Evolutionary conservation across 2,329 filamentous ascomycete species (phyloP), one percentile per base, ranked within the genome.

Genomic region (Huntiella bhutanensis): DNA sequence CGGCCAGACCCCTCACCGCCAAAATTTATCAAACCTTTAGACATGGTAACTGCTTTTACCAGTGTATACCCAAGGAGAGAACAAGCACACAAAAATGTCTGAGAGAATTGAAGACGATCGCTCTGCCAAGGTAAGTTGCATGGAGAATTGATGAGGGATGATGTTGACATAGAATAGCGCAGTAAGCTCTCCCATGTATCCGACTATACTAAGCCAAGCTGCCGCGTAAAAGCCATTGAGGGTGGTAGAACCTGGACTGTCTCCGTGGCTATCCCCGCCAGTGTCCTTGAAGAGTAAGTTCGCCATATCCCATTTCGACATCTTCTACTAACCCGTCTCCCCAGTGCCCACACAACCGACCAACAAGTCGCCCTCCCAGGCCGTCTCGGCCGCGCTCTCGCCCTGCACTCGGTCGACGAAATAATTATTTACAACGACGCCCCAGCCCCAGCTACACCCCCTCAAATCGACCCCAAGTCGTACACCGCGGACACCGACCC

Each of bases 351-450:
- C 49, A 81, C 78, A 7, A 75, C 79, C 52, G 83, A 92, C 50
- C 77, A 83, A 57, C 80, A 84, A 57, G 84, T 80, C 33, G 69
- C 71, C 41, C 68, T 82, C 41, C 80, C 78, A 1, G 82, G 80
- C 5, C 77, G 80, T 52, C 77, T 93, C 45, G 84, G 84, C 4
- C 81, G 85, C 45, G 82, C 83, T 33, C 71, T 85, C 44, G 80
- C 82, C 51, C 79, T 92, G 52, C 92, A 91, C 62, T 80, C 75
- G 55, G 71, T 93, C 53, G 85, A 93, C 58, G 85, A 93, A 62
- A 70, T 92, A 28, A 69, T 93, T 43, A 65, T 93, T 46, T 93
- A 82, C 59, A 77, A 88, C 56, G 85, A 92, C 61, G 68, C 67
- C 33, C 68, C 69, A 2, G 43, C 55, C 5, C 62, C 67, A 11